phyloP scores from a whole-genome alignment of 2,329 filamentous ascomycete species.

The Fonsecaea monophora region DNA sequence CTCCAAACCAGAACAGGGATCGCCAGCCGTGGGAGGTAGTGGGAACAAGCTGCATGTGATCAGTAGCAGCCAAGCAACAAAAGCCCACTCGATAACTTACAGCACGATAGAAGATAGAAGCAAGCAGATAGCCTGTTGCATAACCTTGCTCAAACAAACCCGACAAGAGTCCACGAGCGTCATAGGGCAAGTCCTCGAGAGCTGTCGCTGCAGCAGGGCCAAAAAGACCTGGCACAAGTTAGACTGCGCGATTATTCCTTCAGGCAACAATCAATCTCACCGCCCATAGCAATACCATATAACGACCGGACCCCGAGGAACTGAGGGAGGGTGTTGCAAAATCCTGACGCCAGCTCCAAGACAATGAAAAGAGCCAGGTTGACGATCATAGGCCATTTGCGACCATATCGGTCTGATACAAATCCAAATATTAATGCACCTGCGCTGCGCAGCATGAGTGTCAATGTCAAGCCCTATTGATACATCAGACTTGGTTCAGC shows the following conservation, averaged over 20 bases:
- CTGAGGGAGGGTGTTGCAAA: conserved; percentile 62
- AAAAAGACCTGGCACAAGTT: conserved; percentile 52
- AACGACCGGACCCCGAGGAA: conserved; percentile 65
- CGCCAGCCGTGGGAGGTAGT: conserved; percentile 82
- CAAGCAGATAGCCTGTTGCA: conserved; percentile 67
- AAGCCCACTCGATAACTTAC: not conserved
- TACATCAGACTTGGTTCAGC: not conserved
- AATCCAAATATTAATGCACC: conserved; percentile 65
- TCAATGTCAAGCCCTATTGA: conserved; percentile 52
- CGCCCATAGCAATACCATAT: conserved; percentile 69
- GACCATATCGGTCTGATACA: conserved; percentile 58
- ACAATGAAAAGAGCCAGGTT: conserved; percentile 67
- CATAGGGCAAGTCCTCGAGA: conserved; percentile 65
- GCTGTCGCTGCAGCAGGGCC: conserved; percentile 67
- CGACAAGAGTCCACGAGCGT: conserved; percentile 64
- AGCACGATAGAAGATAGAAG: conserved; percentile 58
- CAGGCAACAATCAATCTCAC: conserved; percentile 23
- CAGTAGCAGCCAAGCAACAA: not conserved
- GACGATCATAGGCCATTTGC: conserved; percentile 65
- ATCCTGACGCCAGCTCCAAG: conserved; percentile 65
- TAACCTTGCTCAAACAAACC: conserved; percentile 69
- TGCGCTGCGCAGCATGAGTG: conserved; percentile 66
- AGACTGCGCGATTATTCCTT: not conserved
- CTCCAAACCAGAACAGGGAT: conserved; percentile 87
- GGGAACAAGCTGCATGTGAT: conserved; percentile 50